Evolutionary conservation across 2,329 filamentous ascomycete genomes (phyloP), one percentile per base, ranked within the genome.

Genomic region (Pseudogymnoascus sp.): DNA sequence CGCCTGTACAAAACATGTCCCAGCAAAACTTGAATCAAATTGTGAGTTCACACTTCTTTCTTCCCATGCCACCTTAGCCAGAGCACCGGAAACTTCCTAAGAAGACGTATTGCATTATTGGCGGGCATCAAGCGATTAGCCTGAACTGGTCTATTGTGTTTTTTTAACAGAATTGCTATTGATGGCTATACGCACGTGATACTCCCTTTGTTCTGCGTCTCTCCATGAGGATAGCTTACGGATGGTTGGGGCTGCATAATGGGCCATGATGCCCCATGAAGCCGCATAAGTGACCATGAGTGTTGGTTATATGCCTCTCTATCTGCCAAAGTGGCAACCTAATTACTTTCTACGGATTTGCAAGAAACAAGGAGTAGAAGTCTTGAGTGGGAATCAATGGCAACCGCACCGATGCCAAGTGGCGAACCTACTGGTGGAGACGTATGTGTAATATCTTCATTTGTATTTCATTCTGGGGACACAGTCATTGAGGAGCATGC

Each of bases 1-100:
- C 64, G 74, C 78, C 66, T 70, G 75, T 63, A 65, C 75, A 68
- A 74, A 79, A 63, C 72, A 87, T 91, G 76, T 91, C 89, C 2
- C 91, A 93, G 66, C 91, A 95, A 70, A 96, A 97, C 72, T 76
- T 97, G 1, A 97, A 97, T 70, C 92, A 96, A 69, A 97, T 97
- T 75, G 93, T 97, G 82, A 83, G 92, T 23, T 60, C 30, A 41
- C 30, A 19, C 28, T 55, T 55, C 8, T 60, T 60, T 62, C 28
- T 35, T 61, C 25, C 35, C 60, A 55, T 61, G 35, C 25, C 28
- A 35, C 28, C n/a, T 14, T 19, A 55, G 9, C 28, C 35, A 33
- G 49, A 33, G 49, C 9, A 12, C 8, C 4, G 25, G 49, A 55
- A 55, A 7, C 28, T 4, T 12, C 49, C 49, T 5, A 35, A 22